Conservation (phyloP, 768 basidiomycete species). For the Steccherinum ochraceum region DNA sequence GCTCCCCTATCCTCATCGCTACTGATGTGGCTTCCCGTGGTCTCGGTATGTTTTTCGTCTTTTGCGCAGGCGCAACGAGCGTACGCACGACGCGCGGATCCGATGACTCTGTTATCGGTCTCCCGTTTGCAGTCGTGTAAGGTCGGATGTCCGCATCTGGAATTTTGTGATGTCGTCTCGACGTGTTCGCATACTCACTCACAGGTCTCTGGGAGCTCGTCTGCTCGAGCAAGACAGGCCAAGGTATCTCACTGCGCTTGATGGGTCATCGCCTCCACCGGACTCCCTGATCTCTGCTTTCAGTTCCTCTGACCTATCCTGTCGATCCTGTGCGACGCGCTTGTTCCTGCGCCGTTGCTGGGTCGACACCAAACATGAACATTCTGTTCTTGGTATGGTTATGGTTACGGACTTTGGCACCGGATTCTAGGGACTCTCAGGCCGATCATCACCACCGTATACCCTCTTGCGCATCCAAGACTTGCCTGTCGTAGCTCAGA, state of each 20-base stretch:
- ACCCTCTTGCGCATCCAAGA: conserved; percentile 39
- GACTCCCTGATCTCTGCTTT: conserved; percentile 20
- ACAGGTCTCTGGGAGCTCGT: conserved; percentile 30
- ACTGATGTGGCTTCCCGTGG: conserved; percentile 99
- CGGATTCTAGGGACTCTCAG: conserved; percentile 31
- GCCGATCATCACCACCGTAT: conserved; percentile 30
- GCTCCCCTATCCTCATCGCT: conserved; percentile 95
- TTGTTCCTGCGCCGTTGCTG: conserved; percentile 17
- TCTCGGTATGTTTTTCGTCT: conserved; percentile 80
- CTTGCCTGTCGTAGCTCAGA: conserved; percentile 50
- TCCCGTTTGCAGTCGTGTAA: background rate
- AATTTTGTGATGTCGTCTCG: conserved; percentile 1
- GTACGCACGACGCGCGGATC: conserved; percentile 22
- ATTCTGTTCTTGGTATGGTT: conserved; percentile 40
- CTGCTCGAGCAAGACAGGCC: conserved; percentile 28
- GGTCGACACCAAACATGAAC: conserved; percentile 26
- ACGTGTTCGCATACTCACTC: conserved; percentile 19
- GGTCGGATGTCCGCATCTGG: background rate
- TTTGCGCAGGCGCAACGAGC: conserved; percentile 41
- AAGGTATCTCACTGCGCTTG: conserved; percentile 24
- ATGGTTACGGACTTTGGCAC: conserved; percentile 44
- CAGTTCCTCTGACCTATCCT: conserved; percentile 37
- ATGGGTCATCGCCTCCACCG: conserved; percentile 17
- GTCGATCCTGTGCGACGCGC: conserved; percentile 29
- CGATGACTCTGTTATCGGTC: background rate